Conservation (phyloP, 2,329 filamentous ascomycete species). For the Cadophora sp. region DNA sequence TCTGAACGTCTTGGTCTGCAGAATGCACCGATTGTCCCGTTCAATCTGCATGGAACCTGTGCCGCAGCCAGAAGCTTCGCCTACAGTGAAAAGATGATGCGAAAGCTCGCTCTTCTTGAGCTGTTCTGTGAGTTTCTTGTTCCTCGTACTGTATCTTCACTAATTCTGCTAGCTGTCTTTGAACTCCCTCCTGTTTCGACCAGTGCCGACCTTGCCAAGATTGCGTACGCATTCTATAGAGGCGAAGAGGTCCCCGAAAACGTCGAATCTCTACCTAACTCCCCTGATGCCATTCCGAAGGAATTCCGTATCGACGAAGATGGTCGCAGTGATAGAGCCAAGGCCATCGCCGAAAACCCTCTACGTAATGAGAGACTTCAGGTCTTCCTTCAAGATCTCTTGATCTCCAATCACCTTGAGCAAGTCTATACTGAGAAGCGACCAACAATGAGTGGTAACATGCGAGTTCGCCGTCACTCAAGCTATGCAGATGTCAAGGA, state of each 20-base stretch:
- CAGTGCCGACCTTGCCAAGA: neutral
- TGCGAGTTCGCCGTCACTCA: neutral
- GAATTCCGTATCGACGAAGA: conserved; percentile 16
- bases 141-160: no score
- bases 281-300: conserved; percentile 2
- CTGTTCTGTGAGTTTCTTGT: neutral
- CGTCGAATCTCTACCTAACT: neutral
- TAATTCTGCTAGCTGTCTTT: neutral
- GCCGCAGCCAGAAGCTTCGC: neutral
- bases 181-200: neutral
- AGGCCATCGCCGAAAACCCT: conserved; percentile 15
- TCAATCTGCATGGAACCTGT: neutral
- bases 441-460: neutral
- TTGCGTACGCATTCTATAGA: conserved; percentile 2
- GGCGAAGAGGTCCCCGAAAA: conserved; percentile 7
- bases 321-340: conserved; percentile 12
- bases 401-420: conserved; percentile 31
- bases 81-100: neutral
- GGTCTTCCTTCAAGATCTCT: conserved; percentile 30
- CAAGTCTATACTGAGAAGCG: neutral
- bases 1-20: conserved; percentile 2
- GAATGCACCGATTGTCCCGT: neutral
- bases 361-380: conserved; percentile 18
- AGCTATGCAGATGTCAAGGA: neutral
- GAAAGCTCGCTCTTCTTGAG: neutral